A percentile compares a stretch with the other conserved stretches of the same genome.
Evolutionary conservation across 140 eudicot species (phyloP).

Genomic region (Anethum foeniculum): DNA sequence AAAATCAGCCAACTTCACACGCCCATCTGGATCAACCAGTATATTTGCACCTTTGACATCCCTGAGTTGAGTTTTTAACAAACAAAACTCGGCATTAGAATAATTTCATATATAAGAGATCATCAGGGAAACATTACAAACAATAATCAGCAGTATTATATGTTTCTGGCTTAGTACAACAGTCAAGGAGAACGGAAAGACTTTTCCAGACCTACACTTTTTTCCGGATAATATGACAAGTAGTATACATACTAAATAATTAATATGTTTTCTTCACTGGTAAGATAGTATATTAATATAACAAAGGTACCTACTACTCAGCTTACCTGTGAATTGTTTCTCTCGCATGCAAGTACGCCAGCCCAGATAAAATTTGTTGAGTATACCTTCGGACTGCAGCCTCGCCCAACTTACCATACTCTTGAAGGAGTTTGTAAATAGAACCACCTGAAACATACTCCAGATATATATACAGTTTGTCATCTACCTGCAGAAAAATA

Average conservation of each 20-base stretch:
- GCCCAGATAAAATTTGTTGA: neutral
- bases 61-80: conserved; percentile 16
- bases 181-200: neutral
- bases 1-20: too few relatives aligned
- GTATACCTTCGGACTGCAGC: neutral
- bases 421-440: neutral
- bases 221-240: neutral
- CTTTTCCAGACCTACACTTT: neutral
- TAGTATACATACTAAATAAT: neutral
- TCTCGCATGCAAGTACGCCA: neutral
- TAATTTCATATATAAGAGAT: neutral
- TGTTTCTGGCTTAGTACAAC: neutral
- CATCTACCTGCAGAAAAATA: neutral
- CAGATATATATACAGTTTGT: neutral
- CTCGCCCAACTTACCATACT: neutral
- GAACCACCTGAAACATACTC: conserved; percentile 8
- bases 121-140: neutral
- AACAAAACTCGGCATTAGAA: neutral
- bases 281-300: neutral
- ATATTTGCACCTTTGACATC: conserved; percentile 20
- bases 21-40: too few relatives aligned
- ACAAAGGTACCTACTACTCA: neutral
- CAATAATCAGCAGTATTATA: neutral
- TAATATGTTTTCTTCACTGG: neutral
- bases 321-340: neutral